phyloP scores from a whole-genome alignment of 2,329 filamentous ascomycete genomes.

The Aureobasidium sp. region DNA sequence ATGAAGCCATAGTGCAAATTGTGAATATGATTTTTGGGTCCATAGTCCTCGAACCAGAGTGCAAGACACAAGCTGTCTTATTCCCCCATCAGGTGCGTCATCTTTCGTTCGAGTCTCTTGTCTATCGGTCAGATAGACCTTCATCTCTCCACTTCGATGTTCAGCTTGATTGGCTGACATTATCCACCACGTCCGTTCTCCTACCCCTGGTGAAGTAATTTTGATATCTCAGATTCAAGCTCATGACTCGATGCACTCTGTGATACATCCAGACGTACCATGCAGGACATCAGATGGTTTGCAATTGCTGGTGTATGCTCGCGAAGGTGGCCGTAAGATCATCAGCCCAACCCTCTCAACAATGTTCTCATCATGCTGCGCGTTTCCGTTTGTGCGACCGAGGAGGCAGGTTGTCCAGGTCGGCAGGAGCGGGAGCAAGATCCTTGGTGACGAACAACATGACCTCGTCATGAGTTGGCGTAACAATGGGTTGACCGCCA shows the following conservation, averaged over 20 bases:
- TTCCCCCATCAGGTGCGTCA: not conserved
- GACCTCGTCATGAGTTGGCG: not conserved
- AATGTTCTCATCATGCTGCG: too few relatives aligned
- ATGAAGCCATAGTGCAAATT: too few relatives aligned
- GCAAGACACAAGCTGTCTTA: not conserved
- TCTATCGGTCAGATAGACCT: not conserved
- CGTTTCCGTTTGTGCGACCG: not conserved
- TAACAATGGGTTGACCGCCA: not conserved
- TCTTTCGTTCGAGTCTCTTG: not conserved
- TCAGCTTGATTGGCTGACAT: not conserved
- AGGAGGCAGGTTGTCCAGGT: not conserved
- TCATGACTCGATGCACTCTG: too few relatives aligned
- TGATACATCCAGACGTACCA: too few relatives aligned
- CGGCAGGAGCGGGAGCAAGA: not conserved
- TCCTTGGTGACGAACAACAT: not conserved
- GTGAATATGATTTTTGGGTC: not conserved
- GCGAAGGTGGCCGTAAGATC: too few relatives aligned
- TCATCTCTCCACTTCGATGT: not conserved
- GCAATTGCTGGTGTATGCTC: too few relatives aligned
- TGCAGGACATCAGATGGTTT: too few relatives aligned
- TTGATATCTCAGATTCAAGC: not conserved
- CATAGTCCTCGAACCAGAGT: not conserved
- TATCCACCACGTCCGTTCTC: not conserved
- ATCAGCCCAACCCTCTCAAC: not conserved
- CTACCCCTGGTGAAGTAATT: not conserved